These are phyloP conservation scores for Pontederia paniculata DNA, from an alignment of 176 grass and related monocot species.

Conservation along the genomic window DNA sequence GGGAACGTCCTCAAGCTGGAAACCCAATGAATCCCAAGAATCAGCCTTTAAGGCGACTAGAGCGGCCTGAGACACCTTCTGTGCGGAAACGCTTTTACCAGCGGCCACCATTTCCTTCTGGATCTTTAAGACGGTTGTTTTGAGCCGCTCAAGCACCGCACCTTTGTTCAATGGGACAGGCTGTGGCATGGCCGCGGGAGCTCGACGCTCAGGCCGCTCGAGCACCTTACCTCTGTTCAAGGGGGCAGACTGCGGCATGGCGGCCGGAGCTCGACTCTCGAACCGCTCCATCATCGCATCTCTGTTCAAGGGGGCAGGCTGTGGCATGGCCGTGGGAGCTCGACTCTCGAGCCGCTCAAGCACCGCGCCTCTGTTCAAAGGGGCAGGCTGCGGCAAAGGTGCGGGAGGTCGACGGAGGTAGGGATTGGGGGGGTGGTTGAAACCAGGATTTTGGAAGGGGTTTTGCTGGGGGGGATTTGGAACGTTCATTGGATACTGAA, in stretches of 20 bases:
- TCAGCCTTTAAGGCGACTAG: conserved; percentile 44
- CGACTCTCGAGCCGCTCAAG: conserved; percentile 47
- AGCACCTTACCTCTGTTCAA: too few species aligned
- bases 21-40: conserved; percentile 54
- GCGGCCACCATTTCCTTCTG: conserved; percentile 35
- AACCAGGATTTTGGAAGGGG: conserved; percentile 17
- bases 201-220: too few species aligned
- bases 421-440: neutral
- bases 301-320: too few species aligned
- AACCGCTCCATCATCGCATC: too few species aligned
- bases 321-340: too few species aligned
- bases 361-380: conserved; percentile 3
- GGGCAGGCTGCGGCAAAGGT: neutral
- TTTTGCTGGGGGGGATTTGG: conserved; percentile 9
- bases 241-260: too few species aligned
- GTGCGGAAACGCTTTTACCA: conserved; percentile 58
- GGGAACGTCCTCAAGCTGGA: conserved; percentile 55
- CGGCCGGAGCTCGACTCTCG: too few species aligned
- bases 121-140: conserved; percentile 33
- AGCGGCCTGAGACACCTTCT: conserved; percentile 62
- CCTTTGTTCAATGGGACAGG: conserved; percentile 3
- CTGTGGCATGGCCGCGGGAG: neutral
- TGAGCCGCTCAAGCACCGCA: conserved; percentile 33
- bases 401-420: conserved; percentile 29
- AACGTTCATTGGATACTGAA: conserved; percentile 28